These are phyloP conservation scores for Diophrys sp. DNA, from an alignment of 73 alveolate species.

Conservation along the genomic window DNA sequence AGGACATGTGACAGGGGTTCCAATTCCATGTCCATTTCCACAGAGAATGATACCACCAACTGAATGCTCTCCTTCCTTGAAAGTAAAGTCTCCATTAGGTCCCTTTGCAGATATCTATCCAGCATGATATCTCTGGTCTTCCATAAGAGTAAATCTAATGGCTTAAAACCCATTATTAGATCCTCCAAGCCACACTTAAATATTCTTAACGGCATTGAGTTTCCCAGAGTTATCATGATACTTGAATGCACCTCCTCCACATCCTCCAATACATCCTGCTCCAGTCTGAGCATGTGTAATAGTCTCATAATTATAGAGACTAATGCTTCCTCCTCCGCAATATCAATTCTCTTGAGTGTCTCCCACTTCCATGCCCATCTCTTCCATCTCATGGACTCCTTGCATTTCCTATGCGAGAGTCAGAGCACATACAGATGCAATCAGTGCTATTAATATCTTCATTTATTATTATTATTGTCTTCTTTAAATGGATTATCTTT, in stretches of 20 bases:
- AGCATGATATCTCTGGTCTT: background rate
- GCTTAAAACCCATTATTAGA: background rate
- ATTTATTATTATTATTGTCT: too few relatives aligned
- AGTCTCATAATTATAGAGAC: background rate
- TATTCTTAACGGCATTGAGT: background rate
- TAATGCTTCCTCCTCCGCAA: background rate
- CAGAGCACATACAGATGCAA: too few relatives aligned
- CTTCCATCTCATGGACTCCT: too few relatives aligned
- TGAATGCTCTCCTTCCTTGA: background rate
- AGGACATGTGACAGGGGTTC: background rate
- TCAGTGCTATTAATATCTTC: too few relatives aligned
- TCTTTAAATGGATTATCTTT: too few relatives aligned
- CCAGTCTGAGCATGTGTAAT: background rate
- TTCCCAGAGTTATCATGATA: background rate
- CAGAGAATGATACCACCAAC: background rate
- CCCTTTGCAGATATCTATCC: background rate
- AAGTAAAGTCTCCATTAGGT: background rate
- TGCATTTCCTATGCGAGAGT: too few relatives aligned
- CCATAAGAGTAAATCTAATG: background rate
- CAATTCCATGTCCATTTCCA: background rate
- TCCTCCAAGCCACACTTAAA: slow-evolving; percentile 1
- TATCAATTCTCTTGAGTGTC: background rate
- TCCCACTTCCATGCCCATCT: too few relatives aligned
- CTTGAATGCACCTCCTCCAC: background rate
- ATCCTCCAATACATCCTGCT: background rate